Percentiles rank a stretch among this genome's conserved stretches.
Evolutionary conservation across 148 eudicot species (phyloP).

Genomic region (Camellia japonica): DNA sequence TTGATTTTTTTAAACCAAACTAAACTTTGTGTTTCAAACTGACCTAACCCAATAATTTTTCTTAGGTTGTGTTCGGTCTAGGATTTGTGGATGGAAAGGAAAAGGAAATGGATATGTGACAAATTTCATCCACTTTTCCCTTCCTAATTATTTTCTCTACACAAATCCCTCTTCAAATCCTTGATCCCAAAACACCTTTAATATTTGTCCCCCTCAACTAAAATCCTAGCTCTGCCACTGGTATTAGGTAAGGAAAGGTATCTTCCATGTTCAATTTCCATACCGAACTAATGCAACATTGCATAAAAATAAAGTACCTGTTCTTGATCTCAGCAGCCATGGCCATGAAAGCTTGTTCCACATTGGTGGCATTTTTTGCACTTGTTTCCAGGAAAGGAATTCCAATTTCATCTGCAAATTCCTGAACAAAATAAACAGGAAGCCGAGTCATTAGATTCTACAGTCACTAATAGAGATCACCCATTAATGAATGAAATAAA

Average conservation of each 20-base stretch:
- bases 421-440: conserved; percentile 18
- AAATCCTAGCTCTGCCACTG: too few relatives aligned
- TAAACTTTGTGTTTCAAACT: too few relatives aligned
- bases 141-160: too few relatives aligned
- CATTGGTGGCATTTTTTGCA: conserved; percentile 22
- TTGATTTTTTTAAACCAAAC: too few relatives aligned
- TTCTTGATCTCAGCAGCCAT: conserved; percentile 26
- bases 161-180: too few relatives aligned
- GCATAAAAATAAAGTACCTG: conserved; percentile 7
- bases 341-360: conserved; percentile 24
- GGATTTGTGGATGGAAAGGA: too few relatives aligned
- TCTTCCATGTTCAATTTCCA: not conserved
- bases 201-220: too few relatives aligned
- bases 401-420: conserved; percentile 25
- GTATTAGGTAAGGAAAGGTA: not conserved
- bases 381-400: conserved; percentile 27
- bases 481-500: not conserved
- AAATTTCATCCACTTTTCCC: too few relatives aligned
- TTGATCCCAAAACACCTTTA: too few relatives aligned
- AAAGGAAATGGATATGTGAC: too few relatives aligned
- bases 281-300: not conserved
- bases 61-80: too few relatives aligned
- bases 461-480: not conserved
- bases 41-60: too few relatives aligned
- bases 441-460: not conserved